Percentiles rank a stretch among this genome's conserved stretches.
Evolutionary conservation across 257 asterid species (phyloP).

Genomic region (Misopates orontium): DNA sequence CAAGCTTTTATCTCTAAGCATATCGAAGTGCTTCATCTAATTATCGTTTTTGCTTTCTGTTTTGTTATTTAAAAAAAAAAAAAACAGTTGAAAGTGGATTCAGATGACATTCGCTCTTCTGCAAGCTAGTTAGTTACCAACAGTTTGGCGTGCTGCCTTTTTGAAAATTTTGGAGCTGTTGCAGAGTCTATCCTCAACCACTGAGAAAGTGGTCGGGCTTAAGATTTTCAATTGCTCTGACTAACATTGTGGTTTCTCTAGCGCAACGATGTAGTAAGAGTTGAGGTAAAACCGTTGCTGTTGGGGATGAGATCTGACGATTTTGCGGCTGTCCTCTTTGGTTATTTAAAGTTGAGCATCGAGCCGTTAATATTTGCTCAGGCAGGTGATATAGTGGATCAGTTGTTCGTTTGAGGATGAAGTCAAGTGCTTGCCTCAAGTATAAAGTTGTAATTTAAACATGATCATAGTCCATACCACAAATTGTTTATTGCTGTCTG

Average conservation of each 20-base stretch:
- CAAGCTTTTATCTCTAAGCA: slow-evolving; percentile 1
- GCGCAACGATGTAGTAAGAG: background rate
- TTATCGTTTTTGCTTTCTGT: slow-evolving; percentile 5
- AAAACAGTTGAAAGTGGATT: slow-evolving; percentile 76
- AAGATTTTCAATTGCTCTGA: too few relatives aligned
- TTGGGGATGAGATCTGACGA: background rate
- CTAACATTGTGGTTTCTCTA: background rate
- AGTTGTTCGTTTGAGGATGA: too few relatives aligned
- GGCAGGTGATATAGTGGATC: too few relatives aligned
- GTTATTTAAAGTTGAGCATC: background rate
- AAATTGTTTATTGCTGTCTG: too few relatives aligned
- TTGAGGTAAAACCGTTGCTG: background rate
- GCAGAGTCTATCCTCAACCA: too few relatives aligned
- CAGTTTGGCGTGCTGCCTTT: background rate
- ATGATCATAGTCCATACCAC: too few relatives aligned
- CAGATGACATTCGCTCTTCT: slow-evolving; percentile 65
- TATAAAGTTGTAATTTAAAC: too few relatives aligned
- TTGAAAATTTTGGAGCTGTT: background rate
- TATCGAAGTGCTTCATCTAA: background rate
- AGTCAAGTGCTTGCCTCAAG: too few relatives aligned
- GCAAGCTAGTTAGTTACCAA: slow-evolving; percentile 27
- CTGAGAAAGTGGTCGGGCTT: too few relatives aligned
- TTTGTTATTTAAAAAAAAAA: background rate
- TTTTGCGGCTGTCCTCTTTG: background rate
- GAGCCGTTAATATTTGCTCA: too few relatives aligned